Percentiles rank a stretch among this genome's conserved stretches.
Evolutionary conservation across 2,329 filamentous ascomycete genomes (phyloP).

Genomic region (Apiospora hydei): DNA sequence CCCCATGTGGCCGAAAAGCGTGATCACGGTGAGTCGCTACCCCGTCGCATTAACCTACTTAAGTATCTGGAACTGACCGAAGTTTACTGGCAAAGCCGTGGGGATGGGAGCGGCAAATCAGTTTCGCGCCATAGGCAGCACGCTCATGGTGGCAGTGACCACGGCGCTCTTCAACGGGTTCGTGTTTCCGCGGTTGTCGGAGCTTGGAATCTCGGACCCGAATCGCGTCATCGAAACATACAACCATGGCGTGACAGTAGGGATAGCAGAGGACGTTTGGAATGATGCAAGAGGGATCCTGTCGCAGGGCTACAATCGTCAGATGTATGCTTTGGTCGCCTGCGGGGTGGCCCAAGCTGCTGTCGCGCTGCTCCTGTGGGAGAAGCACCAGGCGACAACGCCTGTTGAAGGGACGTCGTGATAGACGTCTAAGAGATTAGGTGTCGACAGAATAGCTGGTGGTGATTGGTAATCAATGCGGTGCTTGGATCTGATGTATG

Average conservation of each 20-base stretch:
- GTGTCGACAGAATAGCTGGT: no score
- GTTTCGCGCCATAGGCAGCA: conserved; percentile 35
- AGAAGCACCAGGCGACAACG: conserved; percentile 19
- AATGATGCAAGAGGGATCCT: conserved; percentile 21
- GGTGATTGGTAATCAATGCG: no score
- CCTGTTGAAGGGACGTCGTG: no score
- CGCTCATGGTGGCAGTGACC: conserved; percentile 31
- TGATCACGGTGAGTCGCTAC: conserved; percentile 31
- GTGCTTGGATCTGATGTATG: no score
- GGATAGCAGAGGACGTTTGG: not conserved
- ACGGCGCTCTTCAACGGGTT: conserved; percentile 33
- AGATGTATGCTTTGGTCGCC: conserved; percentile 32
- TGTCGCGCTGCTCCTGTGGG: conserved; percentile 32
- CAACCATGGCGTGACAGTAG: not conserved
- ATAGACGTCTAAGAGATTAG: no score
- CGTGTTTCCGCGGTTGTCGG: conserved; percentile 14
- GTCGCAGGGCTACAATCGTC: conserved; percentile 33
- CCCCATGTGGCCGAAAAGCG: conserved; percentile 29
- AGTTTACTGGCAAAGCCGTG: conserved; percentile 28
- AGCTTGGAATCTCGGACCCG: not conserved
- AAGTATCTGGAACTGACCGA: not conserved
- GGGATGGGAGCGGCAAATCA: conserved; percentile 32
- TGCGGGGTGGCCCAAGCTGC: conserved; percentile 32
- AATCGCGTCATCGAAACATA: not conserved
- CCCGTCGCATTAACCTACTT: not conserved